Evolutionary conservation across 2,329 filamentous ascomycete genomes (phyloP), one percentile per base, ranked within the genome.

Genomic region (Paracorniculantispora psalliotae): DNA sequence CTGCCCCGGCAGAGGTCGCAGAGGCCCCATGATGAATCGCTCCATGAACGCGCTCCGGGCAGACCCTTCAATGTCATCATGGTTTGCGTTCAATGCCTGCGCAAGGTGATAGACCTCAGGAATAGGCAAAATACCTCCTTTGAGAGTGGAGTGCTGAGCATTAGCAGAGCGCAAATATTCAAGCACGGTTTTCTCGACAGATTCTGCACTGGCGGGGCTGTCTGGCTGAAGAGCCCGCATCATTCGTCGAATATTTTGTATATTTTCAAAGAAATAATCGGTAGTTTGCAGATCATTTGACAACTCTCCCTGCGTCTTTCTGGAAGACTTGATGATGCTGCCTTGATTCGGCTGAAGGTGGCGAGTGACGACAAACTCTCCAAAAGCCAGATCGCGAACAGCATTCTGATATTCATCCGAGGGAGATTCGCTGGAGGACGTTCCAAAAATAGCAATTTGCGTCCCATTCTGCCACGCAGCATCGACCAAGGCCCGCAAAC

Each of bases 361-460:
- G 26, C 73, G 71, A 39, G 69, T 71, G 52, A 72, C 73, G 60
- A 73, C 72, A 65, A 73, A 77, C 61, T 77, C 81, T 44, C 66
- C 73, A 30, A 66, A 68, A 48, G 72, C 76, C 63, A 76, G 71
- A 53, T 73, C 74, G 53, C 64, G 71, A 15, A 77, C 68, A 60
- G 68, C 77, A 25, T 65, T 70, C 48, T 72, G 67, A 57, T 80
- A 80, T 54, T 75, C 70, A 21, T 72, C 75, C 21, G 73, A 75
- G 13, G 72, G 79, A 17, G 81, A 77, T 19, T 81, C 77, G 15
- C 79, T 80, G 25, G 86, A 79, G 1, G 88, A 88, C 6, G 90
- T 91, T n/a, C 92, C 94, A 33, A 97, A 74, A 19, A 97, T 80
- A 58, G 92, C 81, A 54, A 96, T 81, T 61, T 83, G 83, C 64